Evolutionary conservation across 1,284 basidiomycete species (phyloP), one percentile per base, ranked within the genome.

Genomic region (Takashimella koratensis): DNA sequence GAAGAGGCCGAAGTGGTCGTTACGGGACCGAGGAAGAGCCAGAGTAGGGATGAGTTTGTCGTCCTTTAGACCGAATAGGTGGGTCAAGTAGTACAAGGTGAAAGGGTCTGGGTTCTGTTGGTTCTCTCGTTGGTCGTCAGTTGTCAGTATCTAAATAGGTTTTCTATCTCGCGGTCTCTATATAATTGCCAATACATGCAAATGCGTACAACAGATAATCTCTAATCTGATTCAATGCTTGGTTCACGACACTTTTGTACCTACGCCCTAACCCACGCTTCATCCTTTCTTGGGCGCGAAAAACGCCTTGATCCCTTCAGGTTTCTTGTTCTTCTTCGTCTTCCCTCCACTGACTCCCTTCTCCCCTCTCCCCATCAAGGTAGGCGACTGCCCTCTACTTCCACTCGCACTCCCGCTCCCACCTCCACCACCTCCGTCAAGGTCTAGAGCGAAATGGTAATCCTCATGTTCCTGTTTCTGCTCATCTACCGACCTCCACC

Each of bases 381-480:
- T 48, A 30, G 51, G 39, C 36, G n/a, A n/a, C 24, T 43, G 41
- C 12, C 41, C 23, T 16, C 24, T n/a, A 20, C 43, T 36, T 48
- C 42, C 22, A 30, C 5, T 25, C 10, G 3, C 44, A 36, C 49
- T 41, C 23, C 40, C 20, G 4, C 47, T 13, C 20, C 45, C 43
- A 22, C 30, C 42, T 16, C 43, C 46, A 41, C 71, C 68, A 30
- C 72, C 63, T n/a, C 54, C 56, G 54, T 84, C 81, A 46, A 94
- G 70, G 51, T 88, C 85, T 65, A 85, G 80, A 1, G 92, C 91
- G 62, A 90, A 84, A 72, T 95, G 91, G 71, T 84, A 93, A 74
- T 95, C 91, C 44, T 83, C 81, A 62, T 95, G 91, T 68, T 94
- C 91, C 63, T 81, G 73, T 53, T 80, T 82, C 48, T 86, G 70